A percentile compares a stretch with the other conserved stretches of the same genome.
phyloP scores from a whole-genome alignment of 2,329 filamentous ascomycete species.

The Colletotrichum siamense region DNA sequence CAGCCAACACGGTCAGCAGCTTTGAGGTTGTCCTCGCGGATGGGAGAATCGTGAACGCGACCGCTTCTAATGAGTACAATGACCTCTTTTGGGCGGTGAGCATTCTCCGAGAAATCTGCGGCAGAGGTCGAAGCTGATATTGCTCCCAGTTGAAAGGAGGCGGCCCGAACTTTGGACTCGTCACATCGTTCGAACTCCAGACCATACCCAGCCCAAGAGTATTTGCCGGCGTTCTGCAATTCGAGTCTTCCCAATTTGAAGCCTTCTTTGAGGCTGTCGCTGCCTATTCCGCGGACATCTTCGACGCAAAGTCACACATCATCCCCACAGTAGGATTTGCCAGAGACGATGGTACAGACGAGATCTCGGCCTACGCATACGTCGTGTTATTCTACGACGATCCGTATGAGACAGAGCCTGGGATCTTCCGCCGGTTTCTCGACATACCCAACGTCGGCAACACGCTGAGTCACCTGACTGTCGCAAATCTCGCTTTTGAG shows the following conservation, averaged over 20 bases:
- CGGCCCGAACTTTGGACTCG: background rate
- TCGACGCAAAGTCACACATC: background rate
- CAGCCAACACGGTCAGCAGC: background rate
- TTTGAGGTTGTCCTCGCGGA: background rate
- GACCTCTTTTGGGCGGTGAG: background rate
- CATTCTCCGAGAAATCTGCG: fast-evolving
- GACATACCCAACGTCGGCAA: background rate
- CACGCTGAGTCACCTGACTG: background rate
- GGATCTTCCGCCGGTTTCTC: background rate
- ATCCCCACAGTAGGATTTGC: background rate
- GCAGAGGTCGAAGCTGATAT: background rate
- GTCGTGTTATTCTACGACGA: background rate
- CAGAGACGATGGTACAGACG: background rate
- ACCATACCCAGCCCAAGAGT: background rate
- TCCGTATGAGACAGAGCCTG: background rate
- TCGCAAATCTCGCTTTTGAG: background rate
- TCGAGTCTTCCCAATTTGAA: background rate
- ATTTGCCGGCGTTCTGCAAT: background rate
- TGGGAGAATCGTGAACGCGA: background rate
- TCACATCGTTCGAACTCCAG: background rate
- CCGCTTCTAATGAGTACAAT: background rate
- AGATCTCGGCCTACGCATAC: background rate
- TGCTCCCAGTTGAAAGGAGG: background rate
- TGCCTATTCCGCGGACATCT: background rate
- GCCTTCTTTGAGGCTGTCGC: background rate